Base-by-base conservation (phyloP, 78 protist species). In the Tieghemostelium lacteum region DNA sequence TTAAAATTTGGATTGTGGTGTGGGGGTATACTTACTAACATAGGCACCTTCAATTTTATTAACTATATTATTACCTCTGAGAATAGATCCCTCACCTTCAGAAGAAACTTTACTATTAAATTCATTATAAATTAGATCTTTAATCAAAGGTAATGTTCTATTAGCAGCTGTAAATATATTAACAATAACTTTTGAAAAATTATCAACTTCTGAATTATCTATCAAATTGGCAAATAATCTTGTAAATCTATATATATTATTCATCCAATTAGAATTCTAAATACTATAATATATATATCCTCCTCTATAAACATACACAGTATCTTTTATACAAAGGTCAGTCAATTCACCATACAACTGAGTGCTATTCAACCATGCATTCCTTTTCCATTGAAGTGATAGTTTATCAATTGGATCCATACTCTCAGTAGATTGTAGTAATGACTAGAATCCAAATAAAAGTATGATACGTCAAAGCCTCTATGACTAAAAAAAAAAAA, bases 41-140 rank as follows among this genome's bases (percentile, higher is more conserved):
- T 88, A 88, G 3, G 94, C 87, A 64, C 88, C 94, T 55, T 88
- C 94, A 61, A 88, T 73, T 65, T 88, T 88, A 34, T 73, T 88
- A 55, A 73, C 87, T 22, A 88, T 77, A 36, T 63, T 76, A 36
- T 88, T 88, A 20, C 94, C 94, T 40, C 94, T 60, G 3, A 83
- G 50, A 22, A 88, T 74, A 10, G 94, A 75, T 7, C 94, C 87
- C 31, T 76, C 83, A 20, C 87, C 83, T 40, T 75, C 83, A 14
- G 87, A 67, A n/a, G 19, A 45, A 0, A 61, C 76, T 42, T 70
- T 67, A 6, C 58, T 37, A 69, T 75, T 70, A 52, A 88, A 77
- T 19, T 88, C 94, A 36, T 52, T 70, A 28, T 70, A 69, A 28
- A 88, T 76, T 60, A 88, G 58, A 37, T 75, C 64, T 37, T 77